phyloP scores from a whole-genome alignment of 169 alveolate genomes.

The Eimeria acervulina region DNA sequence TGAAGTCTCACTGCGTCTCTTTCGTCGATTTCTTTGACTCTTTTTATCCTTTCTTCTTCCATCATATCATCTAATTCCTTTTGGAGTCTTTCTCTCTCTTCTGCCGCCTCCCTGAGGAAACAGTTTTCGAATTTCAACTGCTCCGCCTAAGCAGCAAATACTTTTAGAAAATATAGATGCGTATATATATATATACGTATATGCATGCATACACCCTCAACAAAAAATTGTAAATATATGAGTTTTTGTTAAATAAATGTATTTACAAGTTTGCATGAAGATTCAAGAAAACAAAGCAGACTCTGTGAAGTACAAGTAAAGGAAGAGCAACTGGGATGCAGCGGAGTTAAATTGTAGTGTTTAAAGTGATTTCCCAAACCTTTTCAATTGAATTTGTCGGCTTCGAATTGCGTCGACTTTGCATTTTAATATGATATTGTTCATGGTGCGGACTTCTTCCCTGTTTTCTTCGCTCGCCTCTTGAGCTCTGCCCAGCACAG shows the following conservation, averaged over 20 bases:
- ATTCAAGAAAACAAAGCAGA: not conserved
- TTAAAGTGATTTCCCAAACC: slow-evolving; percentile 17
- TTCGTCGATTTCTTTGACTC: slow-evolving; percentile 81
- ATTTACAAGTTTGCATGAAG: too few species aligned
- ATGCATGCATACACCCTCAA: too few species aligned
- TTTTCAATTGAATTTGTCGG: slow-evolving; percentile 88
- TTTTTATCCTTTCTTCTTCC: slow-evolving; percentile 91
- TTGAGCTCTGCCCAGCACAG: slow-evolving; percentile 30
- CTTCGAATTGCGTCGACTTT: slow-evolving; percentile 91
- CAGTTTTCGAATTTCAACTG: too few species aligned
- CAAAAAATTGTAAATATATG: too few species aligned
- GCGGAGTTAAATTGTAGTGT: too few species aligned
- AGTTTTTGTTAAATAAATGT: too few species aligned
- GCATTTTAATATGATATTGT: slow-evolving; percentile 90
- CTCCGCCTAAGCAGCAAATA: too few species aligned
- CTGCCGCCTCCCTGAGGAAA: slow-evolving; percentile 78
- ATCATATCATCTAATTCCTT: slow-evolving; percentile 89
- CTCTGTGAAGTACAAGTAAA: not conserved
- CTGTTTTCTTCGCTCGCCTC: slow-evolving; percentile 87
- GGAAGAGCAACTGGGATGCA: not conserved
- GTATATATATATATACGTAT: too few species aligned
- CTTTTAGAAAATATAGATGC: too few species aligned
- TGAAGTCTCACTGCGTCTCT: slow-evolving; percentile 33
- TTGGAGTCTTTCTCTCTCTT: slow-evolving; percentile 88
- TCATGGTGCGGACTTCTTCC: slow-evolving; percentile 92